A percentile compares a stretch with the other conserved stretches of the same genome.
These are phyloP conservation scores for Euphrasia arctica DNA, from an alignment of 305 asterid genomes.

Conservation along the genomic window DNA sequence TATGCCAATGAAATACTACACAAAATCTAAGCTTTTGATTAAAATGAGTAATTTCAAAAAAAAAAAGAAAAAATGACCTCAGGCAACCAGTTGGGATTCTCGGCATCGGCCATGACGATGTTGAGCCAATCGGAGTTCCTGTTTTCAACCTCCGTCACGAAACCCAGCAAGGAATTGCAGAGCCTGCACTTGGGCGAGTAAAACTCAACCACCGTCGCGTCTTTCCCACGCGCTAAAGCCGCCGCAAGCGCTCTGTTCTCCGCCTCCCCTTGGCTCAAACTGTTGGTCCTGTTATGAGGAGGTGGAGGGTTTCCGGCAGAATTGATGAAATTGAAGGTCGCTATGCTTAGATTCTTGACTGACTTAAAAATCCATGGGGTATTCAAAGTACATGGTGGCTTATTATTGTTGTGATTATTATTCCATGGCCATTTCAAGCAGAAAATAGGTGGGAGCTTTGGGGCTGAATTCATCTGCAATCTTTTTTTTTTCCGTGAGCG, in stretches of 20 bases:
- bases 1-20: neutral
- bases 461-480: neutral
- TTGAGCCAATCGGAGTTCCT: slow-evolving; percentile 78
- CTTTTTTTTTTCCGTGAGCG: neutral
- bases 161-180: slow-evolving; percentile 69
- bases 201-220: slow-evolving; percentile 73
- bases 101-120: slow-evolving; percentile 83
- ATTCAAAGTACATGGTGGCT: slow-evolving; percentile 47
- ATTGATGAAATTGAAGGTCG: slow-evolving; percentile 48
- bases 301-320: slow-evolving; percentile 22
- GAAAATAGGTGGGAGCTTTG: neutral
- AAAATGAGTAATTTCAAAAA: too few species aligned
- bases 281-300: slow-evolving; percentile 22
- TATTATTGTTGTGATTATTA: slow-evolving; percentile 26
- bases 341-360: slow-evolving; percentile 39
- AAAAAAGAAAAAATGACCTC: slow-evolving; percentile 47
- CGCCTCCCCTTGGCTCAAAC: slow-evolving; percentile 59
- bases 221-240: slow-evolving; percentile 66
- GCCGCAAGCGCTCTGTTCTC: slow-evolving; percentile 75
- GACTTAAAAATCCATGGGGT: slow-evolving; percentile 82
- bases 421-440: slow-evolving; percentile 75
- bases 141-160: slow-evolving; percentile 67
- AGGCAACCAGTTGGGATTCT: slow-evolving; percentile 75
- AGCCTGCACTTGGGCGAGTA: slow-evolving; percentile 90
- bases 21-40: neutral